Evolutionary conservation across 345 rosid genomes (phyloP), one percentile per base, ranked within the genome.

Genomic region (Triadica sebifera): DNA sequence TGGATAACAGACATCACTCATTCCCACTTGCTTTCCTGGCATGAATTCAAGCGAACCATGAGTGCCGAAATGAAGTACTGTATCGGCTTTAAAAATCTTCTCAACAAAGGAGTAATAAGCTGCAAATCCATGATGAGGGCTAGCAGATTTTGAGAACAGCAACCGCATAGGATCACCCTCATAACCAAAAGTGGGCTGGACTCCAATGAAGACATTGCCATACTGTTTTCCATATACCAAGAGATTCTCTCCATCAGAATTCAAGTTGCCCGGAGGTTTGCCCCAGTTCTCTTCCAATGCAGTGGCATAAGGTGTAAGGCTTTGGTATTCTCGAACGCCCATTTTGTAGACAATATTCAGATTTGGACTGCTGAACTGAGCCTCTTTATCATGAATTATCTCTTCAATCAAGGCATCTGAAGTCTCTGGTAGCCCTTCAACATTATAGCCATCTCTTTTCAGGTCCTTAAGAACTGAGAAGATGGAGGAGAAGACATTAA

Each of bases 11-110:
- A 74, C 96, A 61, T 95, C 99, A 24, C 99, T 95, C 99, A 95
- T 95, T 66, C 99, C 99, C 79, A 95, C 99, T 88, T 95, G 99
- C 84, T 95, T 95, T 71, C 99, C 99, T 0, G 99, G 99, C 99
- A 95, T 95, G 80, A 95, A 95, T 86, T 95, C 98, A 0, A 95
- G 97, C 0, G 98, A 95, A 12, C 99, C 99, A 57, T 95, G 99
- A 6, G 99, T 95, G n/a, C 99, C 99, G 46, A 95, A 95, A 52
- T 95, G 99, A 62, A 95, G 99, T 70, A 95, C 97, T 6, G 96
- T 93, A 82, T 95, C 98, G 12, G 98, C 99, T 81, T 91, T 81
- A 87, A 95, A 95, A 71, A 95, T 88, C 81, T 93, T 95, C 85
- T 95, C 99, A 16, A 93, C 97, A 19, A 86, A 95, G 57, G 99